Percentiles rank a stretch among this genome's conserved stretches.
phyloP scores from a whole-genome alignment of 2,329 filamentous ascomycete genomes.

The Cladosporium sp. region DNA sequence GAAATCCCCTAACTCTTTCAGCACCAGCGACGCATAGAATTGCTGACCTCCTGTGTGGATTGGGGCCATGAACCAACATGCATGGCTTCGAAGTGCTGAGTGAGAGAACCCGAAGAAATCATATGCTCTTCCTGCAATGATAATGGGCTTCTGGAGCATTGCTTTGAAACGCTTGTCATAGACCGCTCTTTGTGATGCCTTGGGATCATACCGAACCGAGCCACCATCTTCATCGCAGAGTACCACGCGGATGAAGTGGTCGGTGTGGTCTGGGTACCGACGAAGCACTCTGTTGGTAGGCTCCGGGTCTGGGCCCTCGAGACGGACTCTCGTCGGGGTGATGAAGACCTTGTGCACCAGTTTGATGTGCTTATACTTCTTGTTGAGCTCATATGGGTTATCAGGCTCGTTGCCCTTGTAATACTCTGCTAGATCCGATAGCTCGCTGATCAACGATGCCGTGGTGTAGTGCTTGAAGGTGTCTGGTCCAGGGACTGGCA shows the following conservation, averaged over 20 bases:
- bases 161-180: constrained; percentile 56
- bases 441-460: constrained; percentile 37
- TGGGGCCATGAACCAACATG: constrained; percentile 62
- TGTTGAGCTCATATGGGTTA: constrained; percentile 30
- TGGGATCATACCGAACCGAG: constrained; percentile 55
- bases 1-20: constrained; percentile 49
- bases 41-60: constrained; percentile 25
- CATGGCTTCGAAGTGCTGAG: constrained; percentile 68
- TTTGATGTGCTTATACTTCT: constrained; percentile 31
- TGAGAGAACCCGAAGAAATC: constrained; percentile 74
- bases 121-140: constrained; percentile 60
- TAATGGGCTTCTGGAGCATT: constrained; percentile 57
- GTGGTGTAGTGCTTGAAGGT: constrained; percentile 37
- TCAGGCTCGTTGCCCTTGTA: constrained; percentile 24
- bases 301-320: constrained; percentile 52
- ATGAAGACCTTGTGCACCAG: constrained; percentile 33
- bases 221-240: constrained; percentile 72
- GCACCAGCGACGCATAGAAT: constrained; percentile 37
- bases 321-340: constrained; percentile 38
- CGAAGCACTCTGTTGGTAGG: constrained; percentile 67
- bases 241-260: constrained; percentile 65
- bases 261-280: constrained; percentile 56
- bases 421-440: constrained; percentile 41
- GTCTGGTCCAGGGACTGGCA: constrained; percentile 51
- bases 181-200: constrained; percentile 47